Base-by-base conservation (phyloP, 106 monocot species). In the Platanthera guangdongensis region DNA sequence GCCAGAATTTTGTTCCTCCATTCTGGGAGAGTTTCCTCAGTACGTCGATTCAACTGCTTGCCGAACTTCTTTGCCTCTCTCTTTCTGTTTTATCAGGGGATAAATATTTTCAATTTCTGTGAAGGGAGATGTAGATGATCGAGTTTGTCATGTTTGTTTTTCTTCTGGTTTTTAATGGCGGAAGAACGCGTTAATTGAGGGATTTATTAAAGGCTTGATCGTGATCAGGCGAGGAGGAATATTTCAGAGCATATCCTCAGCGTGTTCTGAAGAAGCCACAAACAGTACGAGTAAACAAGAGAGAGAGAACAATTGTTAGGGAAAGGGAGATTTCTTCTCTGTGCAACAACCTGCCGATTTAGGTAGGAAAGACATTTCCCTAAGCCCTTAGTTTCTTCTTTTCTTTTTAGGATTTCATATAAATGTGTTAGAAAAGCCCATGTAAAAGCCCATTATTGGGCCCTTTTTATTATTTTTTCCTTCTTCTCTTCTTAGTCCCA, bases 1-100 rank as follows among this genome's bases (percentile, higher is more conserved):
- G 81, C 84, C 51, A 96, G 75, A 75, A 93, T 93, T 57, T 87
- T 86, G 77, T 91, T 87, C 53, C 85, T 81, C 96, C 96, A 97
- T 68, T 86, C 84, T 1, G 96, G 91, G 55, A 97, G 84, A 4
- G 91, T 93, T 74, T 90, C 87, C 51, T 91, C 84, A 9, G 91
- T 88, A 78, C 93, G 96, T 74, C 15, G 60, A 84, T 89, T 91
- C 2, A 97, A 81, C 68, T 86, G 79, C 84, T 97, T 97, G 32
- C 96, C 93, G 76, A 93, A 97, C 82, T 97, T 97, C 93, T 93
- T 97, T 14, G 0, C 53, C n/a, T 68, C 8, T 47, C 32, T 32
- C 39, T 7, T 10, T 68, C 14, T 5, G 3, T 14, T 25, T 30
- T 14, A 75, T 75, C 7, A 15, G 51, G 12, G n/a, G 21, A 8